Evolutionary conservation across 495 filamentous ascomycete species (phyloP).

Genomic region (Annulohypoxylon moriforme): DNA sequence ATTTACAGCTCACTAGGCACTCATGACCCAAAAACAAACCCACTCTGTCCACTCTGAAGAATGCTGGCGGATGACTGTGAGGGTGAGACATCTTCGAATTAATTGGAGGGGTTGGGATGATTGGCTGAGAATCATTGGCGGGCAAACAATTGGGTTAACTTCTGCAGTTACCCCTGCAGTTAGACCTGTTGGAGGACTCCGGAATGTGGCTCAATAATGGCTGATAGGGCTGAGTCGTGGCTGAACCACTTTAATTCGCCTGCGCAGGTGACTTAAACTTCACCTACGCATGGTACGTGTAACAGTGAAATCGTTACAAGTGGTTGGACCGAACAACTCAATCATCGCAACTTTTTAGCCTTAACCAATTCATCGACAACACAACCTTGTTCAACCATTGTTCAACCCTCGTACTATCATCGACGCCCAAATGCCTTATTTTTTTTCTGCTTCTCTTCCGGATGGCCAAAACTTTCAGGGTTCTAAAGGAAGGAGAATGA

Average conservation of each 20-base stretch:
- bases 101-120: conserved; percentile 33
- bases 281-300: conserved; percentile 3
- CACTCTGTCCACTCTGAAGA: not conserved
- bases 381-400: conserved; percentile 1
- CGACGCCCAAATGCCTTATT: conserved; percentile 12
- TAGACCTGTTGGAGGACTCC: conserved; percentile 1
- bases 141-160: conserved; percentile 6
- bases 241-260: conserved; percentile 20
- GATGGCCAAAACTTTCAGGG: not conserved
- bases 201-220: conserved; percentile 26
- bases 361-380: conserved; percentile 3
- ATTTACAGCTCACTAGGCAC: conserved; percentile 9
- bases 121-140: conserved; percentile 12
- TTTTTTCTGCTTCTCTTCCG: not conserved
- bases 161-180: not conserved
- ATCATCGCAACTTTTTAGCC: not conserved
- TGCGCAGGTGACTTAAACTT: not conserved
- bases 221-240: conserved; percentile 31
- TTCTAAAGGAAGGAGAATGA: not conserved
- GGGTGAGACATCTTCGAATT: conserved; percentile 10
- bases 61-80: not conserved
- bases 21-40: conserved; percentile 2
- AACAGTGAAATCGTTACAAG: conserved; percentile 11
- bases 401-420: conserved; percentile 2
- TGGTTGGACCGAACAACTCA: not conserved